Percentiles rank a stretch among this genome's conserved stretches.
Conservation (phyloP, 164 flowering plant species). For the Houttuynia cordata region DNA sequence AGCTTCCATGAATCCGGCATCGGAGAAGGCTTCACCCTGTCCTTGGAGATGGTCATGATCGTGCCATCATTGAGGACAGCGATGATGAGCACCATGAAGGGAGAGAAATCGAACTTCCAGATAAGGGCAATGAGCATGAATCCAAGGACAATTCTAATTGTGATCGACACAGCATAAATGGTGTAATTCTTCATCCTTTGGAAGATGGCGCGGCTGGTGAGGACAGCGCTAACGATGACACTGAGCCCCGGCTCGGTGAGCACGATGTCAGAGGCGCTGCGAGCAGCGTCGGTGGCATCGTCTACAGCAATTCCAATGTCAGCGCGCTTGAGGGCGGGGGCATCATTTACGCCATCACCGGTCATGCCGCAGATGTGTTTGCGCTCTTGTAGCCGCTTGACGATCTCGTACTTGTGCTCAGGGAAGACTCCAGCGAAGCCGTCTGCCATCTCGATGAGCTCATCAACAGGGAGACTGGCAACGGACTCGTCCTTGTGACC, state of each 20-base stretch:
- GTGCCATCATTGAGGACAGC: constrained; percentile 35
- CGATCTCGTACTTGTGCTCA: constrained; percentile 38
- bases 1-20: constrained; percentile 35
- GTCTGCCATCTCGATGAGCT: constrained; percentile 26
- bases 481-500: constrained; percentile 11
- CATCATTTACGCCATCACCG: constrained; percentile 38
- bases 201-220: constrained; percentile 28
- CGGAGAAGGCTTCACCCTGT: constrained; percentile 31
- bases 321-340: constrained; percentile 31
- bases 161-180: constrained; percentile 32
- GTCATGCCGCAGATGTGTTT: constrained; percentile 39
- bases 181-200: constrained; percentile 36
- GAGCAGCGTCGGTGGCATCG: constrained; percentile 35
- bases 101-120: constrained; percentile 36
- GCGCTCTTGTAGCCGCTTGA: constrained; percentile 30
- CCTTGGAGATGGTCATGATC: constrained; percentile 36
- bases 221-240: constrained; percentile 21
- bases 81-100: constrained; percentile 30
- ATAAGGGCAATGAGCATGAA: constrained; percentile 32
- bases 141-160: constrained; percentile 29
- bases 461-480: constrained; percentile 20
- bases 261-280: constrained; percentile 36
- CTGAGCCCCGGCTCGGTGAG: constrained; percentile 34
- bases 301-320: constrained; percentile 38
- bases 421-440: constrained; percentile 32